phyloP scores from a whole-genome alignment of 1,284 basidiomycete species.

The Marasmius sp. region DNA sequence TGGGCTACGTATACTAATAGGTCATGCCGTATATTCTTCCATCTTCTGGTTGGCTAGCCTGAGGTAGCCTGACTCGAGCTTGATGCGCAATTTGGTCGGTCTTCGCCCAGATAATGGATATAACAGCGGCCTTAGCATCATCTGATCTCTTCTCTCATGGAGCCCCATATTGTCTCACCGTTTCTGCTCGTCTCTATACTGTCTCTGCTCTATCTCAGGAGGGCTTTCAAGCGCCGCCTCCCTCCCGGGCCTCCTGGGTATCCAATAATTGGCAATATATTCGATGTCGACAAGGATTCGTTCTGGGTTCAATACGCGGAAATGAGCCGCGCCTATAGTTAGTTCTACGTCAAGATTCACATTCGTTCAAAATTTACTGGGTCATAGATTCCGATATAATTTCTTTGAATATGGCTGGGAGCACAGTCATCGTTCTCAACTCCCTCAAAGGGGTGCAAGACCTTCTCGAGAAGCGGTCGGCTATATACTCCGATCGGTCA shows the following conservation, averaged over 20 bases:
- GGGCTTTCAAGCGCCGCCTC: not conserved
- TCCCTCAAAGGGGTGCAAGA: conserved; percentile 7
- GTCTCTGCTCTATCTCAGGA: too few species aligned
- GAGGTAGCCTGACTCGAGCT: too few species aligned
- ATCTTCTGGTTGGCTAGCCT: too few species aligned
- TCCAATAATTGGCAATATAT: conserved; percentile 4
- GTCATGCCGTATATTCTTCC: too few species aligned
- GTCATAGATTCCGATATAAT: conserved; percentile 11
- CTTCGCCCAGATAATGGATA: too few species aligned
- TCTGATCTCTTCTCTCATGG: too few species aligned
- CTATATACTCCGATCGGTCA: conserved; percentile 14
- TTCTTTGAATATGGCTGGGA: conserved; percentile 12
- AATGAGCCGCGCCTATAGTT: not conserved
- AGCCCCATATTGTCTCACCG: too few species aligned
- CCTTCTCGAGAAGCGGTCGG: conserved; percentile 10
- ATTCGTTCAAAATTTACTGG: not conserved
- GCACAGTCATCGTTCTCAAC: conserved; percentile 11
- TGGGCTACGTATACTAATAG: too few species aligned
- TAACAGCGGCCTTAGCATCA: too few species aligned
- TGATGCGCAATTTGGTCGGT: too few species aligned
- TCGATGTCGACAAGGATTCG: not conserved
- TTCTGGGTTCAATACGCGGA: not conserved
- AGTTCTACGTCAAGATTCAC: not conserved
- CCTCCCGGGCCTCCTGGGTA: conserved; percentile 5
- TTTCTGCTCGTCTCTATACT: too few species aligned